These are phyloP conservation scores for Hawksworthiomyces lignivorus DNA, from an alignment of 2,329 filamentous ascomycete species.

Conservation along the genomic window DNA sequence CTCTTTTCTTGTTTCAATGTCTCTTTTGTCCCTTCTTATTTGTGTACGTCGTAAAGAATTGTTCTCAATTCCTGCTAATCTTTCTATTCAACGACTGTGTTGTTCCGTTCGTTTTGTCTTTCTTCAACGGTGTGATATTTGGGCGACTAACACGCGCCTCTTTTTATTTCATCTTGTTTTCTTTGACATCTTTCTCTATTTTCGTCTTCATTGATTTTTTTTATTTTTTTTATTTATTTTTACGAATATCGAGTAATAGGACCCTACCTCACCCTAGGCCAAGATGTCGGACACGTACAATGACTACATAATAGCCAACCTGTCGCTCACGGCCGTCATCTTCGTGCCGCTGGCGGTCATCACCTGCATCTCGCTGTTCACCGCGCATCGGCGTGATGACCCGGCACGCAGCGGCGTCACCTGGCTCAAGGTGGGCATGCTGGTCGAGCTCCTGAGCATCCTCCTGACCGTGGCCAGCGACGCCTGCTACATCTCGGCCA, in stretches of 20 bases:
- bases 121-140: too few species aligned
- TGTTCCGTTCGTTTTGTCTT: too few species aligned
- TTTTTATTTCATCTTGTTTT: too few species aligned
- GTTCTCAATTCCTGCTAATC: too few species aligned
- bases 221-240: not conserved
- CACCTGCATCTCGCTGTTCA: conserved; percentile 14
- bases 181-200: not conserved
- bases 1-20: too few species aligned
- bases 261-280: not conserved
- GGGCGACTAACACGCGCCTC: too few species aligned
- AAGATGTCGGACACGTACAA: not conserved
- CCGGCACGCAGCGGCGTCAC: conserved; percentile 16
- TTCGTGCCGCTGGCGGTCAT: conserved; percentile 16
- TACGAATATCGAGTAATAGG: not conserved
- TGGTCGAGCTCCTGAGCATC: conserved; percentile 13
- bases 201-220: not conserved
- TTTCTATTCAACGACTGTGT: too few species aligned
- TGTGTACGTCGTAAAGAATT: too few species aligned
- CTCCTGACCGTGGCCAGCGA: not conserved
- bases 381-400: conserved; percentile 15
- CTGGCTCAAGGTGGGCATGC: conserved; percentile 16
- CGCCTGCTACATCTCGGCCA: not conserved
- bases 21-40: too few species aligned
- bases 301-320: not conserved
- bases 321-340: conserved; percentile 11